Base-by-base conservation (phyloP, 2,329 filamentous ascomycete genomes). In the Calonectria multiphialidica region DNA sequence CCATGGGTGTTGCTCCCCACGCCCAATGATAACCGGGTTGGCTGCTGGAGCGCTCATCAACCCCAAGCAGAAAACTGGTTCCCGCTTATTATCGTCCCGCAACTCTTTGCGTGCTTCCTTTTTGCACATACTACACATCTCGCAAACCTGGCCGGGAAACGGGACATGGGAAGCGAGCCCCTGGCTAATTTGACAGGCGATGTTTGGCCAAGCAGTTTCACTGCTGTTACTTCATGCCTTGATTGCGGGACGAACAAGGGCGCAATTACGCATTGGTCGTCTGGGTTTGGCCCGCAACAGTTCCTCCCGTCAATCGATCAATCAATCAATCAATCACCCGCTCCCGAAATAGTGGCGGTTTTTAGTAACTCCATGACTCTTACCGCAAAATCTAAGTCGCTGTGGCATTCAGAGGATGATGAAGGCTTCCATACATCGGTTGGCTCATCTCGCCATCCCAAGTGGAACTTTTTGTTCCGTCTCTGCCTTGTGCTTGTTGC, bases 11-110 rank as follows among this genome's bases (percentile, higher is more conserved):
- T 40, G 35, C 23, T 37, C 50, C 44, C 42, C 37, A 53, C 61
- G 16, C 40, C 64, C 69, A 71, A 71, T 71, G 64, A 9, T 44
- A 61, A 57, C 45, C 25, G 16, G 35, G 61, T 57, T 55, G 23
- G 23, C 23, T 65, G 61, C 61, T 65, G 28, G 55, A 50, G 37
- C 37, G 49, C 62, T 50, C 63, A 71, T 66, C 45, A 68, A 68
- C 57, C 42, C 62, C 45, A 59, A 62, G 25, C 42, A 55, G 33
- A 59, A 64, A 53, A 66, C 44, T 70, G 66, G 62, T 72, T 69
- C 70, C 70, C 70, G 70, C 70, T 72, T 72, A 72, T 72, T 57
- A 30, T 42, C 49, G 53, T 63, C 55, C 55, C 45, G 35, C 44
- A 25, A 40, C 69, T 47, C 42, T 47, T 33, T 37, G 16, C 50